Evolutionary conservation across 768 basidiomycete species (phyloP), one percentile per base, ranked within the genome.

Genomic region (Strobilomyces echinocephalus): DNA sequence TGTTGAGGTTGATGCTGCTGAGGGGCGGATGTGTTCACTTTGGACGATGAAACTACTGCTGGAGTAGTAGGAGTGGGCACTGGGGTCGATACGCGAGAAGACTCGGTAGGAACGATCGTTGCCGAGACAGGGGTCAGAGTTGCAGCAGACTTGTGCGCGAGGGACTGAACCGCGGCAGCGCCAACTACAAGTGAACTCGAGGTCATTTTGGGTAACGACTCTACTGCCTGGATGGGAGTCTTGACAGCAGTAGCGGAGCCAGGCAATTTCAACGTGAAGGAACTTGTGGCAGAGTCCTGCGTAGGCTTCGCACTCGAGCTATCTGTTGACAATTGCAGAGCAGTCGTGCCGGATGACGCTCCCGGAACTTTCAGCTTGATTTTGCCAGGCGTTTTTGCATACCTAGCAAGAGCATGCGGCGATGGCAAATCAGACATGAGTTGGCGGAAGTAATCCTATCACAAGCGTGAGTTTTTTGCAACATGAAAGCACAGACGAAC

Each of bases 351-450:
- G 3, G 65, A 57, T 15, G 71, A 59, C 5, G 67, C 59, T 14
- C 40, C 74, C 59, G 85, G 80, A 39, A 85, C 76, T 60, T 81
- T 88, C 38, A 91, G 78, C 67, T 82, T 90, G 52, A 92, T 86
- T 72, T 85, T 92, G 15, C 77, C 77, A 39, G 69, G 60, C 7
- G 81, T 72, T 57, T 80, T 79, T 26, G 79, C 56, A 60, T 90
- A 88, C 55, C 83, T 79, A 12, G 83, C 72, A 43, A 91, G 75
- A n/a, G 82, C 56, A 63, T 78, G 78, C 2, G 84, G 85, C 1
- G 80, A 59, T 1, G 90, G 89, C 16, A 92, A 74, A 65, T 91
- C 89, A 8, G 88, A 76, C 85, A 91, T 85, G 15, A 91, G 69
- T 58, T 81, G 77, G 24, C 82, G 81, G 66, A 91, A 91, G 61